phyloP scores from a whole-genome alignment of 2,329 filamentous ascomycete species.

The Penicillium digitatum region DNA sequence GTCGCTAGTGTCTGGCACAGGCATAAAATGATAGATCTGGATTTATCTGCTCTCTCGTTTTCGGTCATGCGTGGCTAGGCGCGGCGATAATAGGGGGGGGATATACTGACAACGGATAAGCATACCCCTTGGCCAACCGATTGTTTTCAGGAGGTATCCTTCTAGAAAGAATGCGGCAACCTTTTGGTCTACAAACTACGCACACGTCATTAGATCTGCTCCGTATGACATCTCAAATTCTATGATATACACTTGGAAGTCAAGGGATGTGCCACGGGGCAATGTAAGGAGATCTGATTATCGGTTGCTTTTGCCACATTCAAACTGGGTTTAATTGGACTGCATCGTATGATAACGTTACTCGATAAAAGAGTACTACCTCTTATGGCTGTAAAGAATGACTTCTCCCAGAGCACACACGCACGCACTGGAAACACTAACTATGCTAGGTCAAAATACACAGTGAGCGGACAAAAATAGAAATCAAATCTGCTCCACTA shows the following conservation, averaged over 20 bases:
- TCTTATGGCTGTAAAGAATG: neutral
- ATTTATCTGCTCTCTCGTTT: neutral
- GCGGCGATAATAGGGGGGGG: neutral
- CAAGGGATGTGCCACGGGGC: neutral
- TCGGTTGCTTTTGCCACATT: neutral
- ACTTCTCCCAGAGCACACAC: neutral
- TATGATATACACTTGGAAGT: neutral
- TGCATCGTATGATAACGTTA: neutral
- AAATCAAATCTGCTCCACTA: neutral
- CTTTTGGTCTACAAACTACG: neutral
- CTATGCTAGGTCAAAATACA: neutral
- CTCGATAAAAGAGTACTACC: neutral
- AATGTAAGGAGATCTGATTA: neutral
- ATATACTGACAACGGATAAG: slow-evolving; percentile 3
- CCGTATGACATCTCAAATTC: neutral
- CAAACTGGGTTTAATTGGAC: neutral
- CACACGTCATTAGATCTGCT: neutral
- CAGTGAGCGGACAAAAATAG: neutral
- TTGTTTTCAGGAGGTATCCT: neutral
- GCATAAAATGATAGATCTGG: neutral
- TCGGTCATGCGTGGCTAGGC: neutral
- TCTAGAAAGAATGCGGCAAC: slow-evolving; percentile 3
- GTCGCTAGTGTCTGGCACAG: neutral
- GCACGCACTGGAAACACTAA: neutral
- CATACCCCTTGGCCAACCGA: neutral